Evolutionary conservation across 1,139 yeast genomes (phyloP), one percentile per base, ranked within the genome.

Genomic region (Maudiozyma humilis): DNA sequence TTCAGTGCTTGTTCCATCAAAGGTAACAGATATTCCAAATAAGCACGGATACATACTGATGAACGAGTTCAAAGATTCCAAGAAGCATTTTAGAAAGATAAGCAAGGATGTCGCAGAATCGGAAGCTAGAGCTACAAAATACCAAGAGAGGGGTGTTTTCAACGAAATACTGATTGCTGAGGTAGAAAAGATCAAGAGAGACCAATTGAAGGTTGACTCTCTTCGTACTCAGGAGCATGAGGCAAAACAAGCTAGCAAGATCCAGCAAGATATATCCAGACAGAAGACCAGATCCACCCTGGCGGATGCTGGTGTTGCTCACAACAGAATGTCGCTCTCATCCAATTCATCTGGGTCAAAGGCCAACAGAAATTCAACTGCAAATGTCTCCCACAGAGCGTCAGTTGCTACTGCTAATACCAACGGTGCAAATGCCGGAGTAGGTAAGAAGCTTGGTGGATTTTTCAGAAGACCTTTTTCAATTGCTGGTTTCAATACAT

Each of bases 121-220:
- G 17, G 83, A 78, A 51, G 57, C 65, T 12, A 66, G 65, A 47
- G 70, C 66, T 51, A 55, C 49, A 59, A 57, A 53, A 23, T 55
- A 46, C 42, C 60, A 63, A 40, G 66, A 62, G 42, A 59, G 53
- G 36, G 67, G 65, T 13, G 65, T 76, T 3, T 79, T 79, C 52
- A 62, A 60, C n/a, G 53, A 60, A 1, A 64, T 74, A 41, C 61
- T 79, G 17, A 56, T 63, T 0, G 67, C 64, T 27, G 86, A 81
- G 56, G 56, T 66, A 8, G 76, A 71, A 25, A 73, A 79, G 54
- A 51, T 72, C 29, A 69, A 70, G 49, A 63, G 82, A 40, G 87
- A 81, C 50, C 53, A 59, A 3, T 64, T 67, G 36, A 77, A 72
- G 53, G 63, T 56, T 31, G 79, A 73, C 29, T 51, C 55, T 3